Evolutionary conservation across 2,329 filamentous ascomycete genomes (phyloP), one percentile per base, ranked within the genome.

Genomic region (Tolypocladium album): DNA sequence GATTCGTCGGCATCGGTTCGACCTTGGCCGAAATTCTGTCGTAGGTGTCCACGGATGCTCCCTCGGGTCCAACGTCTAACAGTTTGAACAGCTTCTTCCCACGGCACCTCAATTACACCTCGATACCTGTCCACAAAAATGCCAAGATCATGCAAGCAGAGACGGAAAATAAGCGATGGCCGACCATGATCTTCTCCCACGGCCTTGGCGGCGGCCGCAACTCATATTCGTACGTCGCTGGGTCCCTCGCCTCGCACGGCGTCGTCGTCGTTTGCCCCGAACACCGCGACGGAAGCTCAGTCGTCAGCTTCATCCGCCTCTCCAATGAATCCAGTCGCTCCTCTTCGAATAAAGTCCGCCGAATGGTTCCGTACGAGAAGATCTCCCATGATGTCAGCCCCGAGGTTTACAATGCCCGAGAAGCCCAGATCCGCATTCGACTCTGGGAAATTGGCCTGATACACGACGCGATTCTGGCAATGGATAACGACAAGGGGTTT

Each of bases 141-240:
- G 89, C 89, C 13, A 78, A 80, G 7, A 72, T 92, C 9, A 79
- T 86, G 69, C 61, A 77, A 61, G 68, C 84, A 61, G 67, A 75
- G 13, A 74, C 77, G 4, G 68, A 76, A 4, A 74, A 76, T 61
- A 75, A 78, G 60, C 78, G 84, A 75, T 94, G 89, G 88, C 90
- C 91, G 0, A 88, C 90, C 0, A 86, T 91, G 77, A 79, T 96
- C 63, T 95, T 96, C 74, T 94, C 90, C 1, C 91, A 96, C 69
- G 91, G 91, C 0, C 79, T 96, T 1, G 91, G 89, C 43, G 91
- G 91, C 43, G 87, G 84, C 61, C 82, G 89, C 64, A 94, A 94
- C 67, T 85, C 89, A 13, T 96, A 96, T 75, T 93, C 89, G n/a
- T 88, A 92, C 68, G 76, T 95, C 31, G 87, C 83, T 22, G 89